Evolutionary conservation across 2,329 filamentous ascomycete species (phyloP), one percentile per base, ranked within the genome.

Genomic region (Sporothrix mexicana): DNA sequence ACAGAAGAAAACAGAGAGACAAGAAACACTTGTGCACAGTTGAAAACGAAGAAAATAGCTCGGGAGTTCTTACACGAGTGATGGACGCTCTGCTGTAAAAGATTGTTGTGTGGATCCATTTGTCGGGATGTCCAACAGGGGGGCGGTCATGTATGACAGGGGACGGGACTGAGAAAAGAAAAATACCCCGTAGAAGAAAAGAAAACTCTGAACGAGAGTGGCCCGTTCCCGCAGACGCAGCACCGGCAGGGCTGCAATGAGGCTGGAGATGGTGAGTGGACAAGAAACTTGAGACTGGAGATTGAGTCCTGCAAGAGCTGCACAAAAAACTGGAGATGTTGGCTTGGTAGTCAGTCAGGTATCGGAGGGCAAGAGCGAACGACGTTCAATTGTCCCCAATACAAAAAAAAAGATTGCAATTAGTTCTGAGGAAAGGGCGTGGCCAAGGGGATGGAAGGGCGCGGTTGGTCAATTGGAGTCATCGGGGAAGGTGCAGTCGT

Each of bases 101-200:
- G 73, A 23, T 23, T 74, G 59, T 45, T 57, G 68, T 68, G 73
- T 73, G 71, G 73, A 72, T 74, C 73, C 73, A 74, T 74, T 36
- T 9, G 23, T 25, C 61, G 23, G 62, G 68, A 61, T 53, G 61
- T 61, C 69, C 62, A 71, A 25, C 25, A 17, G 51, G 49, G 61
- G 47, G 36, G 43, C 9, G 43, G 41, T 15, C 43, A 12, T 23
- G 57, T 62, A 20, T 64, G 70, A 57, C 70, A 43, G 23, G 20
- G 55, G 53, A 57, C 13, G 17, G 5, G 41, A 25, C 8, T 17
- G 45, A 25, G 61, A 72, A 23, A 47, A 13, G 23, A 45, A 43
- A 53, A 23, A n/a, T n/a, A n/a, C n/a, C n/a, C n/a, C n/a, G n/a
- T n/a, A 10, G 12, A 23, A n/a, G 17, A 53, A 43, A 41, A 69